Conservation (phyloP, 768 basidiomycete species). For the Thelephora ganbajun region DNA sequence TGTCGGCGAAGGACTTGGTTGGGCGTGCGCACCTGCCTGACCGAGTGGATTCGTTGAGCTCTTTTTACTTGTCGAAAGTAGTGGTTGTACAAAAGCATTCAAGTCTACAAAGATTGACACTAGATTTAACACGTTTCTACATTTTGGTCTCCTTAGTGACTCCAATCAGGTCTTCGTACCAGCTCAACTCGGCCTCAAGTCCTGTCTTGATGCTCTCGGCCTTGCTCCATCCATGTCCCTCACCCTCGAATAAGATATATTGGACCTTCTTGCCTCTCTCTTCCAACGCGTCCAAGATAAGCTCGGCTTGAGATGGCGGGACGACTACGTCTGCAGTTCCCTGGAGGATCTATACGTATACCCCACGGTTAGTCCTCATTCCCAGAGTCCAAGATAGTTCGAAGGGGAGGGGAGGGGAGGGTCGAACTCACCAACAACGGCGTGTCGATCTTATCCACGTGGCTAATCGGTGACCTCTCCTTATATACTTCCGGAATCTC, state of each 20-base stretch:
- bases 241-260: slow-evolving; percentile 46
- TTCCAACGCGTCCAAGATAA: slow-evolving; percentile 39
- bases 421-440: slow-evolving; percentile 55
- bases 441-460: slow-evolving; percentile 44
- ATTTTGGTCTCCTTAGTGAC: neutral
- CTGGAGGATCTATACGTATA: slow-evolving; percentile 43
- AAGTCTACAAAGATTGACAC: too few relatives aligned
- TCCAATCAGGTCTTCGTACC: slow-evolving; percentile 35
- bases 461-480: slow-evolving; percentile 47
- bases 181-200: slow-evolving; percentile 35
- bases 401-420: too few relatives aligned
- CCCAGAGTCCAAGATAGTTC: neutral
- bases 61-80: too few relatives aligned
- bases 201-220: slow-evolving; percentile 40
- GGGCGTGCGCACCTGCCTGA: too few relatives aligned
- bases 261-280: slow-evolving; percentile 38
- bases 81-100: too few relatives aligned
- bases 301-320: slow-evolving; percentile 48
- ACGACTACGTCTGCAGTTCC: slow-evolving; percentile 51
- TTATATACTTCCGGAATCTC: slow-evolving; percentile 44
- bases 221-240: slow-evolving; percentile 53
- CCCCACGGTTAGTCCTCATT: neutral
- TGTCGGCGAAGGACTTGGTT: too few relatives aligned
- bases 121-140: too few relatives aligned
- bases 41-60: too few relatives aligned